A percentile compares a stretch with the other conserved stretches of the same genome.
Conservation (phyloP, 2,329 filamentous ascomycete genomes). For the Hortaea werneckii region DNA sequence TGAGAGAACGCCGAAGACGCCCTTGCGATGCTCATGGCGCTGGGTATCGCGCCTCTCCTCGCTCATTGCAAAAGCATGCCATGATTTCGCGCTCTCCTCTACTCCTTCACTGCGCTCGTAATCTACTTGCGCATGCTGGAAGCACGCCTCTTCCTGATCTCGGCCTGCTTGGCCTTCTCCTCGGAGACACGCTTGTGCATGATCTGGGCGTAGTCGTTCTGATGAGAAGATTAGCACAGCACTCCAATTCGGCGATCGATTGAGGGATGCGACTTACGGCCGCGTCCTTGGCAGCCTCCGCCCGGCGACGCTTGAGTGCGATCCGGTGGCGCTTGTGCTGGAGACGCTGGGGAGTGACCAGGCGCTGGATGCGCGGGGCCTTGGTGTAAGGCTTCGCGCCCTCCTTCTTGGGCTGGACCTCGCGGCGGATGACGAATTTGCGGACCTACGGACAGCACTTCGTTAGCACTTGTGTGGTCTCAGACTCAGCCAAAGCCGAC, state of each 20-base stretch:
- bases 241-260: not conserved
- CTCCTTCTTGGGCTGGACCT: slow-evolving; percentile 94
- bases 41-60: slow-evolving; percentile 1
- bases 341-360: slow-evolving; percentile 97
- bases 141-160: slow-evolving; percentile 92
- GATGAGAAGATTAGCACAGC: slow-evolving; percentile 5
- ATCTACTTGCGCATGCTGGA: slow-evolving; percentile 81
- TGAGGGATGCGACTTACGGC: slow-evolving; percentile 55
- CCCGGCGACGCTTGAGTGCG: slow-evolving; percentile 94
- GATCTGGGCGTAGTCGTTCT: slow-evolving; percentile 96
- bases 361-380: slow-evolving; percentile 99
- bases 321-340: slow-evolving; percentile 99
- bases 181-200: slow-evolving; percentile 95
- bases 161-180: slow-evolving; percentile 87
- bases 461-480: slow-evolving; percentile 19
- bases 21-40: slow-evolving; percentile 4
- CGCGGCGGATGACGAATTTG: slow-evolving; percentile 99
- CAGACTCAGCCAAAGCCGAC: slow-evolving; percentile 22
- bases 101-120: not conserved
- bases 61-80: slow-evolving; percentile 1
- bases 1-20: not conserved
- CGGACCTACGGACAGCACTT: slow-evolving; percentile 56
- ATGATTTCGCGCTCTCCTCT: not conserved
- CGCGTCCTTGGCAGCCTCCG: slow-evolving; percentile 97
- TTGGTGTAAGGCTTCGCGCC: slow-evolving; percentile 99